These are phyloP conservation scores for Rosa multiflora DNA, from an alignment of 306 rosid species.

Conservation along the genomic window DNA sequence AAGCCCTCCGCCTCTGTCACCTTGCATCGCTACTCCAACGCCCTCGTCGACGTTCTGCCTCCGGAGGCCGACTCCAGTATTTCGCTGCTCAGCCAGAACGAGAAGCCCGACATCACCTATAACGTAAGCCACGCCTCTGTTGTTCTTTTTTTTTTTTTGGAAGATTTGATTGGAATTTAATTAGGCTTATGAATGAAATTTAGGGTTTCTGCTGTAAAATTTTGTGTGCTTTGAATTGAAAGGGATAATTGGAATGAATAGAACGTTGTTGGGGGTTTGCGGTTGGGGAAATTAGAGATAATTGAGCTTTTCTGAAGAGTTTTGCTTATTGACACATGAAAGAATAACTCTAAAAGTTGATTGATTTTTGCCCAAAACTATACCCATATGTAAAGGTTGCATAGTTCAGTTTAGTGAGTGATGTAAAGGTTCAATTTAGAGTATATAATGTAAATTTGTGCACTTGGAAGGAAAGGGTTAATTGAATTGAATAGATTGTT, in stretches of 20 bases:
- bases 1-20: constrained; percentile 97
- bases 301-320: not conserved
- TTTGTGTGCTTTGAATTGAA: not conserved
- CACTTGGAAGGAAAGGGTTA: no score
- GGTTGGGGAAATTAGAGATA: not conserved
- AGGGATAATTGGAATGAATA: not conserved
- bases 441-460: no score
- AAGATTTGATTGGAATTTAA: not conserved
- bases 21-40: constrained; percentile 93
- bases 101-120: constrained; percentile 97
- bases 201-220: no score
- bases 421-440: no score
- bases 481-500: no score
- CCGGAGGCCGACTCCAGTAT: constrained; percentile 98
- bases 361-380: no score
- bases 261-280: not conserved
- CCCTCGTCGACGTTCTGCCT: constrained; percentile 93
- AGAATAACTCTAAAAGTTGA: no score
- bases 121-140: constrained; percentile 39
- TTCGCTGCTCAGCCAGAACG: constrained; percentile 92
- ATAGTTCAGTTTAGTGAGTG: no score
- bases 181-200: not conserved
- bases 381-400: no score
- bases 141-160: not conserved
- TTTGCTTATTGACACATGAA: no score